Evolutionary conservation across 176 grass and related monocot species (phyloP).

Genomic region (Avena insularis): DNA sequence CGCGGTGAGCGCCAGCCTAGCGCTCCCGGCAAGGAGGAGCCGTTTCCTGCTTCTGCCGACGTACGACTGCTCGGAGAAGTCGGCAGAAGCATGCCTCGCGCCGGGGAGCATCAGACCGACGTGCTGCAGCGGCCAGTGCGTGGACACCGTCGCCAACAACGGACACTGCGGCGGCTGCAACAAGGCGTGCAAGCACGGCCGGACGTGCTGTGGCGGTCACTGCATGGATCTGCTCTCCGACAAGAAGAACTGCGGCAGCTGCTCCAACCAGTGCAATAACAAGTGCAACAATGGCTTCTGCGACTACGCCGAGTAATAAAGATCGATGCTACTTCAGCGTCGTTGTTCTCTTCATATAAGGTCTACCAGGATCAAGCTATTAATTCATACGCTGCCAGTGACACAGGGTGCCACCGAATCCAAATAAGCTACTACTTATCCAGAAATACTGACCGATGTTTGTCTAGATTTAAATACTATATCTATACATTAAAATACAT

Average conservation of each 20-base stretch:
- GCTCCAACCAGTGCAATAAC: not conserved
- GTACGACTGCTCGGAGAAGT: constrained; percentile 34
- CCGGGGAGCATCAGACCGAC: constrained; percentile 7
- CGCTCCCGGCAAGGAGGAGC: not conserved
- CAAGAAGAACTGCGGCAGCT: not conserved
- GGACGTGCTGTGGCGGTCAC: not conserved
- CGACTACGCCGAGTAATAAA: not conserved
- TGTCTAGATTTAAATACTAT: too few relatives aligned
- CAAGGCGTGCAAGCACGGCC: not conserved
- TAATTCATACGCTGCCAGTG: too few relatives aligned
- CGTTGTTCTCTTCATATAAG: too few relatives aligned
- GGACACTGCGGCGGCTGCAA: not conserved
- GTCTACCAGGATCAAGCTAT: too few relatives aligned
- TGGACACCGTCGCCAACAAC: not conserved
- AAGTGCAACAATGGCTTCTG: not conserved
- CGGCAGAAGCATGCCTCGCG: constrained; percentile 27
- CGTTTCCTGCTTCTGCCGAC: not conserved
- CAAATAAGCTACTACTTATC: too few relatives aligned
- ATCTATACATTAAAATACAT: too few relatives aligned
- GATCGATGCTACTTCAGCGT: too few relatives aligned
- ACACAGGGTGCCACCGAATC: too few relatives aligned
- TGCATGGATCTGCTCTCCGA: not conserved
- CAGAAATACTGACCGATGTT: too few relatives aligned
- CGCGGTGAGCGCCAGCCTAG: not conserved
- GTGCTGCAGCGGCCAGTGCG: not conserved